These are phyloP conservation scores for Podosphaera fusca DNA, from an alignment of 2,329 filamentous ascomycete genomes.

Conservation along the genomic window DNA sequence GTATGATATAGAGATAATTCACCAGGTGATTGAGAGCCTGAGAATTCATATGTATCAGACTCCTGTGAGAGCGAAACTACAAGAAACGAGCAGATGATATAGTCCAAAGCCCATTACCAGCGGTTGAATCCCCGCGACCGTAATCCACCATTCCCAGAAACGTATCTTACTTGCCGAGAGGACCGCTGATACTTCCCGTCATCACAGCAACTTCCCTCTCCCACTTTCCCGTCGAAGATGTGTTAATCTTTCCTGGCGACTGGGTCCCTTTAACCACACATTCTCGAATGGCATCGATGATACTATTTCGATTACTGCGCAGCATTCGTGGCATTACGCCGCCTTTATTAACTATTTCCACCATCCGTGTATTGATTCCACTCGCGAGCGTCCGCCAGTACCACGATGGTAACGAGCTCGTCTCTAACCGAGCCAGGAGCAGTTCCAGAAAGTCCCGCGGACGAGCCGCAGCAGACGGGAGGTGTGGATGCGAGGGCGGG, in stretches of 20 bases:
- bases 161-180: constrained; percentile 12
- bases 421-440: constrained; percentile 60
- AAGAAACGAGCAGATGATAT: too few relatives aligned
- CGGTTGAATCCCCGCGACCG: too few relatives aligned
- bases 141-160: too few relatives aligned
- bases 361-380: constrained; percentile 50
- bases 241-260: constrained; percentile 33
- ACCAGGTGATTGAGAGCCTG: too few relatives aligned
- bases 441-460: constrained; percentile 40
- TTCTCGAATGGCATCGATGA: constrained; percentile 57
- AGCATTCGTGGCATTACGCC: constrained; percentile 68
- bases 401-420: constrained; percentile 64
- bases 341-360: constrained; percentile 63
- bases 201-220: constrained; percentile 88
- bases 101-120: too few relatives aligned
- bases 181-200: constrained; percentile 53
- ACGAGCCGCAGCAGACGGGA: constrained; percentile 18
- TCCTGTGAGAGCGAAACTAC: too few relatives aligned
- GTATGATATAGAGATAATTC: too few relatives aligned
- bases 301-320: constrained; percentile 46
- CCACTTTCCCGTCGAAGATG: constrained; percentile 36
- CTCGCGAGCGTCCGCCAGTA: constrained; percentile 84
- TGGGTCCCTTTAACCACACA: constrained; percentile 53
- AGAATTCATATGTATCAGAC: too few relatives aligned
- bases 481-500: constrained; percentile 43